Percentiles rank a stretch among this genome's conserved stretches.
phyloP scores from a whole-genome alignment of 345 rosid species.

The Ceriops decandra region DNA sequence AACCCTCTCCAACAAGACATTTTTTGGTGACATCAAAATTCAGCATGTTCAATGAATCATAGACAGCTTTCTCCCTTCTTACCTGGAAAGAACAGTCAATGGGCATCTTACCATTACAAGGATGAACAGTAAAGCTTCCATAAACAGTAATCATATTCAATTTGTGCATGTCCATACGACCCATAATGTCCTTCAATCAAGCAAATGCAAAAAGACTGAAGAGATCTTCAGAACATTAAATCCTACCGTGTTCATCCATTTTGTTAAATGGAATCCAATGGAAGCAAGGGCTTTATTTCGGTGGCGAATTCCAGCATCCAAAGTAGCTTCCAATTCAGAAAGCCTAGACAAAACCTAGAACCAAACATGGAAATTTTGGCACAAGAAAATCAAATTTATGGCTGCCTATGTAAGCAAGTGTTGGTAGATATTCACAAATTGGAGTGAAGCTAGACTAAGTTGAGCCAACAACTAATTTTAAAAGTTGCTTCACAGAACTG shows the following conservation, averaged over 20 bases:
- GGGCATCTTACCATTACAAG: neutral
- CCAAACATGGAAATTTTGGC: conserved; percentile 10
- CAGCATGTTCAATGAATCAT: conserved; percentile 86
- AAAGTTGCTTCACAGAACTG: neutral
- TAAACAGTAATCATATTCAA: conserved; percentile 1
- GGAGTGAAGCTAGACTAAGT: neutral
- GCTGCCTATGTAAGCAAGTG: neutral
- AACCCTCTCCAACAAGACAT: conserved; percentile 97
- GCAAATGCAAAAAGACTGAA: neutral
- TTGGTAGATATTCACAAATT: neutral
- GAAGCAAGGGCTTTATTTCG: conserved; percentile 69
- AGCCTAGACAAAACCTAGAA: conserved; percentile 75
- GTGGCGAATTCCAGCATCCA: conserved; percentile 83
- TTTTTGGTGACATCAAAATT: conserved; percentile 97
- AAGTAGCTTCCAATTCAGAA: conserved; percentile 89
- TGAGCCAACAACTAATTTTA: neutral
- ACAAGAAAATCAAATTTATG: neutral
- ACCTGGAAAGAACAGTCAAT: conserved; percentile 44
- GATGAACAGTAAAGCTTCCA: conserved; percentile 4
- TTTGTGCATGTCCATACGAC: neutral
- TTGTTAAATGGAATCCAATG: conserved; percentile 60
- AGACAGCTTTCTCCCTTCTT: conserved; percentile 84
- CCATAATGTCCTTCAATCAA: neutral
- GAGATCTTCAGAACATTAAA: conserved; percentile 1
- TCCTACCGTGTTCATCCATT: conserved; percentile 79